Evolutionary conservation across 2,329 filamentous ascomycete species (phyloP).

Genomic region (Orbilia javanica): DNA sequence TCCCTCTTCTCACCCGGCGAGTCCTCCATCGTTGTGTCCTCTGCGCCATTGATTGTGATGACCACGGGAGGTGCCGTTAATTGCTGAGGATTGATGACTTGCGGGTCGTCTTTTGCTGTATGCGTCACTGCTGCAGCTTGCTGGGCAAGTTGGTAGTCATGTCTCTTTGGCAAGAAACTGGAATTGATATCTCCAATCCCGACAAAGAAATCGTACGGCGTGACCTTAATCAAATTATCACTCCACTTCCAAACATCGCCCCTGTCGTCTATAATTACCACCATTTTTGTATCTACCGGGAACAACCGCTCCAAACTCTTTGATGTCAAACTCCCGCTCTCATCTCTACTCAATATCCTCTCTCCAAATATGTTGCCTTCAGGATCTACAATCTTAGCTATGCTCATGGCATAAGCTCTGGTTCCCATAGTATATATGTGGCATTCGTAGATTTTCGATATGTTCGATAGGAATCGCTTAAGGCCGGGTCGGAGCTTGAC

Average conservation of each 20-base stretch:
- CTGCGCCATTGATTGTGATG: conserved; percentile 54
- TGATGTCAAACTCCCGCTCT: conserved; percentile 90
- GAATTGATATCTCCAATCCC: conserved; percentile 99
- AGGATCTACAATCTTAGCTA: conserved; percentile 92
- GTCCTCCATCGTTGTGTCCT: conserved; percentile 59
- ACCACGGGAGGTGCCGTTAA: conserved; percentile 50
- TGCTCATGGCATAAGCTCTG: conserved; percentile 90
- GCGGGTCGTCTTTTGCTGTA: conserved; percentile 39
- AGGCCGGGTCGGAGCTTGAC: conserved; percentile 96
- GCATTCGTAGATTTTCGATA: conserved; percentile 87
- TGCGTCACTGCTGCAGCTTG: conserved; percentile 34
- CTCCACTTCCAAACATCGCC: conserved; percentile 97
- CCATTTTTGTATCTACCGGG: conserved; percentile 98
- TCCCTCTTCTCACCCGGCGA: conserved; percentile 61
- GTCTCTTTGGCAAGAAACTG: conserved; percentile 87
- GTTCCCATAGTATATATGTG: conserved; percentile 99
- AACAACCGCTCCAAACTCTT: conserved; percentile 93
- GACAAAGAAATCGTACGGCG: conserved; percentile 96
- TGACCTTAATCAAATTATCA: conserved; percentile 92
- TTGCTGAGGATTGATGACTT: conserved; percentile 59
- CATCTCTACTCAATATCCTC: conserved; percentile 93
- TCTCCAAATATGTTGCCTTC: conserved; percentile 90
- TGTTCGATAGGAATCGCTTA: conserved; percentile 80
- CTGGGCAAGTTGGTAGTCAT: conserved; percentile 66
- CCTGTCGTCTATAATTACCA: conserved; percentile 97